Percentiles rank a stretch among this genome's conserved stretches.
Evolutionary conservation across 805 yeast genomes (phyloP).

Genomic region (Candida endomychidarum): DNA sequence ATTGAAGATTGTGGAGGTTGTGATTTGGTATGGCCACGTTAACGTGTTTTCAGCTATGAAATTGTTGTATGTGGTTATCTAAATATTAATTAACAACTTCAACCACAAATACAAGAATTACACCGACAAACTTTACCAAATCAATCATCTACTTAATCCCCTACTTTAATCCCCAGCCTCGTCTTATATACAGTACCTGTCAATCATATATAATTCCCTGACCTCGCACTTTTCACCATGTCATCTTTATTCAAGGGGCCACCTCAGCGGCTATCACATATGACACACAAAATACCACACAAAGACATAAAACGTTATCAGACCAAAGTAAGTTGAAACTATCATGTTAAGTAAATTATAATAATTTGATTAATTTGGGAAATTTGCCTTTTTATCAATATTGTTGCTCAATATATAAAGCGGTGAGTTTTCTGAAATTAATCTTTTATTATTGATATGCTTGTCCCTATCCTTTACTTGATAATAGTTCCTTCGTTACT

Average conservation of each 20-base stretch:
- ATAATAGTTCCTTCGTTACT: constrained; percentile 6
- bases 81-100: too few relatives aligned
- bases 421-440: constrained; percentile 11
- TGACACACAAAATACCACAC: too few relatives aligned
- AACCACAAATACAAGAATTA: too few relatives aligned
- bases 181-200: constrained; percentile 2
- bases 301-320: constrained; percentile 7
- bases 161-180: neutral
- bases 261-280: too few relatives aligned
- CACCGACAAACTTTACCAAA: too few relatives aligned
- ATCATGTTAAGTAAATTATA: constrained; percentile 4
- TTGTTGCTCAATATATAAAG: constrained; percentile 4
- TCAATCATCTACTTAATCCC: too few relatives aligned
- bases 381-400: constrained; percentile 6
- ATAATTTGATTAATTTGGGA: constrained; percentile 8
- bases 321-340: constrained; percentile 13
- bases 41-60: too few relatives aligned
- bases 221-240: constrained; percentile 2
- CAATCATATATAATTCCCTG: constrained; percentile 1
- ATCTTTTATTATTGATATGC: constrained; percentile 4
- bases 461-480: constrained; percentile 5
- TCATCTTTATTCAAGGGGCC: neutral
- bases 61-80: too few relatives aligned
- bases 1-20: too few relatives aligned
- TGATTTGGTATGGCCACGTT: too few relatives aligned